A percentile compares a stretch with the other conserved stretches of the same genome.
Evolutionary conservation across 78 protist species (phyloP).

Genomic region (Pelomyxa schiedti): DNA sequence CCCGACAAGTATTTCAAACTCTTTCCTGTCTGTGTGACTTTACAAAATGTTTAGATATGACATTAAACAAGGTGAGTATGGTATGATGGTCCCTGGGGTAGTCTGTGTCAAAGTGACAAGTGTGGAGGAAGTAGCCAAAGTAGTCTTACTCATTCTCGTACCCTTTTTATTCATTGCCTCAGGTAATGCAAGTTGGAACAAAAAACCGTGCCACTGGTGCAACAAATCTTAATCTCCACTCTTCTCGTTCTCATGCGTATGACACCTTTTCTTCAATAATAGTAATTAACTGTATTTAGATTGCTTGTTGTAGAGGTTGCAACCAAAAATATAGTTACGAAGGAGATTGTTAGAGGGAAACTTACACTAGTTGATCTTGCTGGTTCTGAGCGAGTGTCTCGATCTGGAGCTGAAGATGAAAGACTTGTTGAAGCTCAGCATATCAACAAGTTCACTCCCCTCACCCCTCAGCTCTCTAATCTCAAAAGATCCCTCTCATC

Average conservation of each 20-base stretch:
- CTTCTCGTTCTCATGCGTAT: background rate
- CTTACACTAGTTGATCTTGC: conserved; percentile 68
- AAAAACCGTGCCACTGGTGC: background rate
- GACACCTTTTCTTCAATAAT: background rate
- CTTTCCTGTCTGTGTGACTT: too few relatives aligned
- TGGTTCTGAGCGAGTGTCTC: conserved; percentile 57
- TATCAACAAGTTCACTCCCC: conserved; percentile 78
- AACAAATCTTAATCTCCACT: background rate
- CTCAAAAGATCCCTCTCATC: conserved; percentile 20
- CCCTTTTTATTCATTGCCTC: too few relatives aligned
- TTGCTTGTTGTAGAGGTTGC: background rate
- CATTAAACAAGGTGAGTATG: background rate
- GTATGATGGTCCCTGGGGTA: background rate
- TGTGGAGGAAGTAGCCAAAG: background rate
- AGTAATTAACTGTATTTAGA: background rate
- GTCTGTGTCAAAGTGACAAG: background rate
- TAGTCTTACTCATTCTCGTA: background rate
- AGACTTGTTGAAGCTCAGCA: conserved; percentile 53
- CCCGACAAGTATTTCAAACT: too few relatives aligned
- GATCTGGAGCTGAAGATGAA: conserved; percentile 21
- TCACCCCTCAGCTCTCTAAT: too few relatives aligned
- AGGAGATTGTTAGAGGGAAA: background rate
- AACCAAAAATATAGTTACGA: background rate
- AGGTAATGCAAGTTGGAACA: background rate
- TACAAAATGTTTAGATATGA: background rate